Conservation (phyloP, 2,329 filamentous ascomycete genomes). For the Curvularia spicifera region DNA sequence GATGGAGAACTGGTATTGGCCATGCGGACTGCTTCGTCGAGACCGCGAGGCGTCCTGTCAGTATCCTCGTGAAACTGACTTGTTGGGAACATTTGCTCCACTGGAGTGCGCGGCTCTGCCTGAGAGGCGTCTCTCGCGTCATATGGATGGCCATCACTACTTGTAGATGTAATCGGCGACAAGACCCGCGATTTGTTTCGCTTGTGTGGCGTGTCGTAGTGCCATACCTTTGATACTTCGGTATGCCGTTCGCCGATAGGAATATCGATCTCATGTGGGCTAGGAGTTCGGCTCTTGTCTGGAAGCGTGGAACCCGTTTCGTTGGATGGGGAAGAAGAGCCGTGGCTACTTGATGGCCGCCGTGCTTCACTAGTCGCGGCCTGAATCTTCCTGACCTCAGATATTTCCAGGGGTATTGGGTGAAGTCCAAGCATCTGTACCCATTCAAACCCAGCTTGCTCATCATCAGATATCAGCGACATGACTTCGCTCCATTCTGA, state of each 20-base stretch:
- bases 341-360: constrained; percentile 58
- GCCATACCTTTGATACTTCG: constrained; percentile 56
- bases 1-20: constrained; percentile 42
- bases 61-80: constrained; percentile 25
- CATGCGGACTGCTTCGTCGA: constrained; percentile 46
- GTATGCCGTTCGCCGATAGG: constrained; percentile 66
- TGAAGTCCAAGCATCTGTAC: constrained; percentile 77
- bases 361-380: constrained; percentile 58
- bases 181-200: constrained; percentile 36
- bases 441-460: constrained; percentile 84
- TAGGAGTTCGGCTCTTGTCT: constrained; percentile 53
- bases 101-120: constrained; percentile 23
- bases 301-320: constrained; percentile 43
- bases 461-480: constrained; percentile 75
- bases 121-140: constrained; percentile 21
- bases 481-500: constrained; percentile 84
- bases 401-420: constrained; percentile 66
- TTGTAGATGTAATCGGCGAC: constrained; percentile 47
- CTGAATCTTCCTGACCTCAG: constrained; percentile 54
- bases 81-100: constrained; percentile 23
- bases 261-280: constrained; percentile 63
- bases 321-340: constrained; percentile 57
- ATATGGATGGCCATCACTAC: constrained; percentile 42
- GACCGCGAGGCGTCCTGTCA: constrained; percentile 45
- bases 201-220: constrained; percentile 45